Conservation (phyloP, 2,329 filamentous ascomycete genomes). For the Penicillium sclerotiorum region DNA sequence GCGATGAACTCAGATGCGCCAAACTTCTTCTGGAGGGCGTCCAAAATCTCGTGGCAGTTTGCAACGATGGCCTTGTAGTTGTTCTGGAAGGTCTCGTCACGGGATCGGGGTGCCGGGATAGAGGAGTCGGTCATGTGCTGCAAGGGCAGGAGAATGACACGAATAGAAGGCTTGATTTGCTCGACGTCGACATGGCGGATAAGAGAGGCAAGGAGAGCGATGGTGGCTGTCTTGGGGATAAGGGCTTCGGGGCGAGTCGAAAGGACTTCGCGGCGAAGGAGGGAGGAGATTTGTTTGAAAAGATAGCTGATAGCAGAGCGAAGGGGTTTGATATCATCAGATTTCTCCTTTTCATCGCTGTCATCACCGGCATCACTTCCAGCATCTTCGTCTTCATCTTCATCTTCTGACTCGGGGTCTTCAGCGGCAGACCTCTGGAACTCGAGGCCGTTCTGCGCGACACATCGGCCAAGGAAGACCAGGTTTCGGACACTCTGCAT, state of each 20-base stretch:
- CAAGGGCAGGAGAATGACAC: conserved; percentile 67
- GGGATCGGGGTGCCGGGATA: conserved; percentile 71
- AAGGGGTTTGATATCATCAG: conserved; percentile 18
- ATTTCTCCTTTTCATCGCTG: conserved; percentile 32
- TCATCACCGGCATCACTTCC: conserved; percentile 48
- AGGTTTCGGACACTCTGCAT: conserved; percentile 78
- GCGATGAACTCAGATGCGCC: conserved; percentile 79
- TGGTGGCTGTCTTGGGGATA: conserved; percentile 72
- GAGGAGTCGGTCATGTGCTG: conserved; percentile 82
- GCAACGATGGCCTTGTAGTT: conserved; percentile 71
- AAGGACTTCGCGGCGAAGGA: conserved; percentile 74
- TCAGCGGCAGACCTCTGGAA: conserved; percentile 45
- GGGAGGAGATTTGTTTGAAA: conserved; percentile 74
- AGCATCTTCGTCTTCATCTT: conserved; percentile 49
- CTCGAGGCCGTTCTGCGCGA: conserved; percentile 59
- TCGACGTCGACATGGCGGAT: conserved; percentile 62
- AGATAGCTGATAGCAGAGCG: conserved; percentile 70
- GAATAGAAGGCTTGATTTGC: conserved; percentile 64
- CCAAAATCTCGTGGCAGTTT: conserved; percentile 76
- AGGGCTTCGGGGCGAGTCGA: conserved; percentile 65
- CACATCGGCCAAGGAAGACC: conserved; percentile 73
- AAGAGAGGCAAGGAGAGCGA: conserved; percentile 73
- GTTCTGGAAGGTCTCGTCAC: conserved; percentile 69
- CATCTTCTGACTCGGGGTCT: conserved; percentile 40
- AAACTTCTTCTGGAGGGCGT: conserved; percentile 79